These are phyloP conservation scores for Myrica gale DNA, from an alignment of 306 rosid species.

Conservation along the genomic window DNA sequence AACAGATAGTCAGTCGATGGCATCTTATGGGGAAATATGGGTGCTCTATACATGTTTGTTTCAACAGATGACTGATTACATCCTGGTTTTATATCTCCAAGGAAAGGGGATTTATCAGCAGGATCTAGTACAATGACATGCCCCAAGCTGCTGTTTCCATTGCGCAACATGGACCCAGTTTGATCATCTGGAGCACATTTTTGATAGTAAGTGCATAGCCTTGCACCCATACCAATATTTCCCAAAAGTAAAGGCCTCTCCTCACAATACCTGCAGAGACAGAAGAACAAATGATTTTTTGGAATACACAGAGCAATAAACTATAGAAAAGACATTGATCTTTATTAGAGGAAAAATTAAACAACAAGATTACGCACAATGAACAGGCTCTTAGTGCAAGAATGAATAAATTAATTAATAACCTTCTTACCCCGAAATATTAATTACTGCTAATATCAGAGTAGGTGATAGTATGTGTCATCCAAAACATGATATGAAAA, in stretches of 20 bases:
- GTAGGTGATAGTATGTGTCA: background rate
- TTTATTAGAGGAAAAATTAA: background rate
- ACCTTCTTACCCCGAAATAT: background rate
- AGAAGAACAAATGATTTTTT: conserved; percentile 21
- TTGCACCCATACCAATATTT: conserved; percentile 94
- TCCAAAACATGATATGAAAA: background rate
- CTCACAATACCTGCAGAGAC: conserved; percentile 77
- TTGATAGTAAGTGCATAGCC: conserved; percentile 91
- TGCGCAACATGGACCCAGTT: conserved; percentile 70
- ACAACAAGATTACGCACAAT: background rate
- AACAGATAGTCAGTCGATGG: conserved; percentile 78
- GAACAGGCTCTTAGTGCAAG: background rate
- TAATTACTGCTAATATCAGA: conserved; percentile 4
- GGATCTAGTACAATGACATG: conserved; percentile 78
- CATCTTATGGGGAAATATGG: conserved; percentile 86
- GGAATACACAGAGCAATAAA: conserved; percentile 15
- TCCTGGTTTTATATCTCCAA: conserved; percentile 87
- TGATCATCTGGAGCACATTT: conserved; percentile 84
- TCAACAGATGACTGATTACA: conserved; percentile 81
- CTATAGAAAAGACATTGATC: background rate
- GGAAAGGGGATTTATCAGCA: conserved; percentile 94
- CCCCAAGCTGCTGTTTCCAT: conserved; percentile 61
- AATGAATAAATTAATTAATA: too few relatives aligned
- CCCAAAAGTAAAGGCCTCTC: conserved; percentile 94
- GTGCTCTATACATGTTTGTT: conserved; percentile 97